phyloP scores from a whole-genome alignment of 345 rosid genomes.

The Corymbia maculata region DNA sequence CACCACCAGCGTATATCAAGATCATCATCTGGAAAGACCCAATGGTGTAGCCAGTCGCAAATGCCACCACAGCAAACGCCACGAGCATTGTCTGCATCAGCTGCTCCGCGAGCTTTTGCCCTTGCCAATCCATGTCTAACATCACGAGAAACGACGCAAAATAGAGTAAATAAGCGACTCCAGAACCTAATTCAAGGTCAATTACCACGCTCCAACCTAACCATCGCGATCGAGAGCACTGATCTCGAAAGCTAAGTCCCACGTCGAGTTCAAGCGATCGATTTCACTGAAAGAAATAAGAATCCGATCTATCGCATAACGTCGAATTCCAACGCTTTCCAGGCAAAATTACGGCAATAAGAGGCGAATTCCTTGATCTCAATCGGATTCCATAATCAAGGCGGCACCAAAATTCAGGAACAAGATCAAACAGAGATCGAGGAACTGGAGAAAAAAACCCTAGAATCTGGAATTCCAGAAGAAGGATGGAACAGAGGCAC shows the following conservation, averaged over 20 bases:
- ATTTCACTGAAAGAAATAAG: neutral
- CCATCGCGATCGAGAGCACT: neutral
- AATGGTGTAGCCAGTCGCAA: constrained; percentile 35
- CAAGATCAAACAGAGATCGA: neutral
- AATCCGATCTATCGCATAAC: neutral
- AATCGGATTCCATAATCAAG: neutral
- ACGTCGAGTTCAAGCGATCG: neutral
- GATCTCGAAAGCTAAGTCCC: neutral
- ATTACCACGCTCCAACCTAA: neutral
- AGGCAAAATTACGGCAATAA: neutral
- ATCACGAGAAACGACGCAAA: neutral
- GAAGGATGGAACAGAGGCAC: neutral
- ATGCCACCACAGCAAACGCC: constrained; percentile 47
- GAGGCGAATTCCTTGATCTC: neutral
- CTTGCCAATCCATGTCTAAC: constrained; percentile 87
- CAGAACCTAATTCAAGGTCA: neutral
- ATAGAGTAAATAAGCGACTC: neutral
- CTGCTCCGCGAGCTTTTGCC: constrained; percentile 89
- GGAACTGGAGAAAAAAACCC: neutral
- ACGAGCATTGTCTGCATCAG: constrained; percentile 80
- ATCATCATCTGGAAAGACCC: constrained; percentile 77
- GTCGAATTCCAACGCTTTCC: neutral
- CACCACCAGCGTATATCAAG: constrained; percentile 68
- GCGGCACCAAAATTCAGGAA: neutral
- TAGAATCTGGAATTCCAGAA: neutral